phyloP scores from a whole-genome alignment of 805 yeast species.

The Candida quercuum region DNA sequence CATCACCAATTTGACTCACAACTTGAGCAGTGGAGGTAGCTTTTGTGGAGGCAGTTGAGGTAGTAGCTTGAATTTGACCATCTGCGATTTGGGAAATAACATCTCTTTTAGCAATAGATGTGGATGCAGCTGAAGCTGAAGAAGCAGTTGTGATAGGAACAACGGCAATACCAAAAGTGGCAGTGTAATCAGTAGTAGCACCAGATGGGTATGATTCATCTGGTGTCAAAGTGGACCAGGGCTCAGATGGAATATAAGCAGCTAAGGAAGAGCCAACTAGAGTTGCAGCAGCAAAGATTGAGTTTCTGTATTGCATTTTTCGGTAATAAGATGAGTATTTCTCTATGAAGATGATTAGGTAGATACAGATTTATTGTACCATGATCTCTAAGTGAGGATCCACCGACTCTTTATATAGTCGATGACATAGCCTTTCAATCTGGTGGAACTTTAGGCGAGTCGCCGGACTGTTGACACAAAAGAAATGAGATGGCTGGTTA shows the following conservation, averaged over 20 bases:
- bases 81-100: conserved; percentile 18
- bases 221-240: conserved; percentile 41
- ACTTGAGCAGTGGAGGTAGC: conserved; percentile 45
- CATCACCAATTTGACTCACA: conserved; percentile 45
- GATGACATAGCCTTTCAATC: too few relatives aligned
- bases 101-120: conserved; percentile 9
- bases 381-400: too few relatives aligned
- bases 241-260: conserved; percentile 58
- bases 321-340: too few relatives aligned
- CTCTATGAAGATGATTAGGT: too few relatives aligned
- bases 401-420: too few relatives aligned
- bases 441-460: too few relatives aligned
- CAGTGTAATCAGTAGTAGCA: conserved; percentile 31
- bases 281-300: conserved; percentile 34
- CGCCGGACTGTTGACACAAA: too few relatives aligned
- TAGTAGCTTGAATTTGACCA: conserved; percentile 22
- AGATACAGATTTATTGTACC: too few relatives aligned
- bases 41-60: conserved; percentile 28
- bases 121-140: not conserved
- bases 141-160: conserved; percentile 26
- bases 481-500: too few relatives aligned
- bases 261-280: conserved; percentile 47
- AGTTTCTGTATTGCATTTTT: conserved; percentile 36
- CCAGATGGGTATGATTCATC: conserved; percentile 29
- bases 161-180: conserved; percentile 39